Percentiles rank a stretch among this genome's conserved stretches.
Conservation (phyloP, 192 early-diverging fungal genomes). For the Fimicolochytrium jonesii region DNA sequence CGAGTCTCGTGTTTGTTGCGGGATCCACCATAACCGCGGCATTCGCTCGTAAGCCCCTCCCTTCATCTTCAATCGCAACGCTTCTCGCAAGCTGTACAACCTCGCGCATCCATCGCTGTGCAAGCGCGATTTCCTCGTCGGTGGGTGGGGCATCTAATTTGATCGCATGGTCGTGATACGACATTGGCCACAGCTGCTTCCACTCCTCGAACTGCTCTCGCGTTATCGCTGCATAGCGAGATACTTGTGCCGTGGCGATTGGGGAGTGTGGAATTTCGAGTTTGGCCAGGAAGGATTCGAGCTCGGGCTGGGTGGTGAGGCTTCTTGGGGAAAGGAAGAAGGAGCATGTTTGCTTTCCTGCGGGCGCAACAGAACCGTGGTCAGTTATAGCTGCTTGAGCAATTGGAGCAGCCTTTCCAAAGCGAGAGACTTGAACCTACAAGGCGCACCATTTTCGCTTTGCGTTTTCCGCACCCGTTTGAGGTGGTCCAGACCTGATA, state of each 20-base stretch:
- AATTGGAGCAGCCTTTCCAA: background rate
- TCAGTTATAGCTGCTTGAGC: background rate
- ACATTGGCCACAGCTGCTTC: slow-evolving; percentile 79
- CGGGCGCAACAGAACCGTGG: background rate
- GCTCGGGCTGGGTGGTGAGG: background rate
- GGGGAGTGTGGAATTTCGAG: background rate
- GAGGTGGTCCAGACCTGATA: slow-evolving; percentile 11
- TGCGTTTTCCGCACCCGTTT: slow-evolving; percentile 15
- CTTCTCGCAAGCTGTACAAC: background rate
- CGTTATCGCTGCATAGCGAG: slow-evolving; percentile 62
- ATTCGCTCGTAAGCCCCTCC: slow-evolving; percentile 7
- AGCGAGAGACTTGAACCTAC: background rate
- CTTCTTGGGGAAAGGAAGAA: slow-evolving; percentile 9
- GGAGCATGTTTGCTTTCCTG: background rate
- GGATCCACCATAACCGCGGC: slow-evolving; percentile 57
- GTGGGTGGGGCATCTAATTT: background rate
- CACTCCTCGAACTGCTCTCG: slow-evolving; percentile 70
- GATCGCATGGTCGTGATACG: slow-evolving; percentile 50
- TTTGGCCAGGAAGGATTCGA: background rate
- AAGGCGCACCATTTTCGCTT: background rate
- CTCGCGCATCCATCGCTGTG: slow-evolving; percentile 7
- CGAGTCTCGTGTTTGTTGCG: slow-evolving; percentile 40
- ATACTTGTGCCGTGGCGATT: slow-evolving; percentile 40
- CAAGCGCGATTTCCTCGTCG: background rate
- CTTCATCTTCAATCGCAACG: slow-evolving; percentile 4